phyloP scores from a whole-genome alignment of 106 monocot species.

The Triglochin maritima region DNA sequence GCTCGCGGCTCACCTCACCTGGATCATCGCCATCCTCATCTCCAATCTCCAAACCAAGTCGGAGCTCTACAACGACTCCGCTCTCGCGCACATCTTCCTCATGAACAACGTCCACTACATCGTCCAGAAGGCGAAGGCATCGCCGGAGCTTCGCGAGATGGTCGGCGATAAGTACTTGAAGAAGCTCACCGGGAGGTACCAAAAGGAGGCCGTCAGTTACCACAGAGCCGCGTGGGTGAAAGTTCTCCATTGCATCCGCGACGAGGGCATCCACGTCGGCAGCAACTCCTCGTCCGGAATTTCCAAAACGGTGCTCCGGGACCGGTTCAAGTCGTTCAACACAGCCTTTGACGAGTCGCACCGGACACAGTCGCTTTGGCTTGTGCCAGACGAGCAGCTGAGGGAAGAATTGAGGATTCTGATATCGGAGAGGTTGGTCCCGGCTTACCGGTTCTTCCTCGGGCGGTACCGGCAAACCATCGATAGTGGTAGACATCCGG shows the following conservation, averaged over 20 bases:
- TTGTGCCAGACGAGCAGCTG: conserved; percentile 61
- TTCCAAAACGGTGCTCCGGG: conserved; percentile 46
- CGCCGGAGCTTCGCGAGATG: conserved; percentile 42
- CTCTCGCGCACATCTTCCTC: conserved; percentile 54
- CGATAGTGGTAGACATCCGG: conserved; percentile 59
- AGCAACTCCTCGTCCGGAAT: conserved; percentile 55
- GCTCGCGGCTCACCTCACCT: conserved; percentile 46
- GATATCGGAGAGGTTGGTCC: conserved; percentile 50
- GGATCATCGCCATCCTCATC: conserved; percentile 56
- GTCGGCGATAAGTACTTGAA: conserved; percentile 51
- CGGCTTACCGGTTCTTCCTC: conserved; percentile 68
- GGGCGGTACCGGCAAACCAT: conserved; percentile 59
- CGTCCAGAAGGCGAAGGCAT: conserved; percentile 52
- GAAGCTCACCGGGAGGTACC: conserved; percentile 40
- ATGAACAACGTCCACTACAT: conserved; percentile 93
- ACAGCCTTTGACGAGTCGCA: conserved; percentile 75
- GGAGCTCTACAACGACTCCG: conserved; percentile 41
- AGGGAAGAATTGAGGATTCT: conserved; percentile 75
- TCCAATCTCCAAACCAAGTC: conserved; percentile 60
- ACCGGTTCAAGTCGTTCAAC: conserved; percentile 84
- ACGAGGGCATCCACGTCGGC: conserved; percentile 64
- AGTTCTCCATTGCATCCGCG: conserved; percentile 52
- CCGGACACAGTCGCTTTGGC: conserved; percentile 47
- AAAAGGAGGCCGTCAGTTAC: conserved; percentile 45
- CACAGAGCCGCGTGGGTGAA: conserved; percentile 63